Conservation (phyloP, 1,284 basidiomycete genomes). For the Pterula multifida region DNA sequence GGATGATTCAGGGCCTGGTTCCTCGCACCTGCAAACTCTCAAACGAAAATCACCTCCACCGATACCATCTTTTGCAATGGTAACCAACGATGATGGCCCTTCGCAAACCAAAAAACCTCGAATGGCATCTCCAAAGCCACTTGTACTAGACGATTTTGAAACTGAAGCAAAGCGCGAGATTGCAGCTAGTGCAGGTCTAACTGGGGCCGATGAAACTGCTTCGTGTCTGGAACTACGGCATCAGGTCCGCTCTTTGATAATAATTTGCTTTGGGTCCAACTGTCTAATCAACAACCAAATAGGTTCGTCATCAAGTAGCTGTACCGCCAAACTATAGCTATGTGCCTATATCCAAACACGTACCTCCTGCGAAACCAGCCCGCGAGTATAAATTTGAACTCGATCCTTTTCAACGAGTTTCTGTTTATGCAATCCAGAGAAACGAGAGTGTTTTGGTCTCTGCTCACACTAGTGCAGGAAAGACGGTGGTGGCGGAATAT, state of each 20-base stretch:
- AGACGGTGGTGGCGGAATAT: constrained; percentile 98
- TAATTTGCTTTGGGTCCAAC: constrained; percentile 4
- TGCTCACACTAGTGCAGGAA: constrained; percentile 97
- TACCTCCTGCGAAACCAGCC: constrained; percentile 85
- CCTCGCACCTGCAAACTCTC: constrained; percentile 9
- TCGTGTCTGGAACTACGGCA: constrained; percentile 66
- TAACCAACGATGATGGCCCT: constrained; percentile 8
- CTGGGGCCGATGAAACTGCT: constrained; percentile 53
- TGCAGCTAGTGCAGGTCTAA: constrained; percentile 73
- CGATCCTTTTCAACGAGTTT: constrained; percentile 96
- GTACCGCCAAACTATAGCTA: constrained; percentile 91
- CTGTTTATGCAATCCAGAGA: constrained; percentile 89
- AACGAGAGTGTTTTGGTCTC: constrained; percentile 97
- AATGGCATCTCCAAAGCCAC: constrained; percentile 46
- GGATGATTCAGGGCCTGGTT: not conserved
- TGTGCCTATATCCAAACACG: constrained; percentile 82
- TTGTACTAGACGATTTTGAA: constrained; percentile 84
- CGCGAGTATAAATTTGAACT: constrained; percentile 93
- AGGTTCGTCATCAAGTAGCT: constrained; percentile 92
- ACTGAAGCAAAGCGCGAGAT: constrained; percentile 84
- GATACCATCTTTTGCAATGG: not conserved
- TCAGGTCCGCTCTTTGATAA: constrained; percentile 35
- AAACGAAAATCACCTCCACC: constrained; percentile 11
- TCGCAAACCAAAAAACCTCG: constrained; percentile 30
- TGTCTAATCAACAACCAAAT: not conserved